Conservation (phyloP, 768 basidiomycete genomes). For the Infundibulicybe gibba region DNA sequence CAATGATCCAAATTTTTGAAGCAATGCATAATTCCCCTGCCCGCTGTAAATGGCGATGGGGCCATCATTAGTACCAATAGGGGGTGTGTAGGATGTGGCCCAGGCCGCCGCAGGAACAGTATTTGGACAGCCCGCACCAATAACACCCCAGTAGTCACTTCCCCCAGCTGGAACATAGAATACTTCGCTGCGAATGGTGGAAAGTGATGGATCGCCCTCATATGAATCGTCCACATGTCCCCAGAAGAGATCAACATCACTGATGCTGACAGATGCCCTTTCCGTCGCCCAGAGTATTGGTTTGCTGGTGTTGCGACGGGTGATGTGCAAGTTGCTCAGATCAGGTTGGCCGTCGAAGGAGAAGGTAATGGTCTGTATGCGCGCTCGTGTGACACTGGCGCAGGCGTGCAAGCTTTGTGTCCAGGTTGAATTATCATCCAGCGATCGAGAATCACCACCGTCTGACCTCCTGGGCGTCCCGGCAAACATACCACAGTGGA, state of each 20-base stretch:
- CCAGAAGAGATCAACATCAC: slow-evolving; percentile 12
- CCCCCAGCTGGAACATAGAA: slow-evolving; percentile 12
- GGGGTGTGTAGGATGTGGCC: not conserved
- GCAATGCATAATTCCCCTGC: slow-evolving; percentile 6
- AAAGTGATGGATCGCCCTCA: slow-evolving; percentile 3
- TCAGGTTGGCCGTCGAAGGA: slow-evolving; percentile 8
- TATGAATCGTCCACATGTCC: slow-evolving; percentile 6
- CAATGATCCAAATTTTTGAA: slow-evolving; percentile 9
- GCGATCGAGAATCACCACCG: slow-evolving; percentile 11
- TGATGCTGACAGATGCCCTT: slow-evolving; percentile 3
- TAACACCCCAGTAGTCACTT: slow-evolving; percentile 6
- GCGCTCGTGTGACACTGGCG: slow-evolving; percentile 12
- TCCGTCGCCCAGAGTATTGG: slow-evolving; percentile 11
- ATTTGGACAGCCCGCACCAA: not conserved
- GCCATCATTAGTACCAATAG: not conserved
- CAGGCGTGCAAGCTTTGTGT: slow-evolving; percentile 12
- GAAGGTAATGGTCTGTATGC: slow-evolving; percentile 10
- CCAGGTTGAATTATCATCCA: slow-evolving; percentile 14
- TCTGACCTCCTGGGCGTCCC: slow-evolving; percentile 15
- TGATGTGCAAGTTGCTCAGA: slow-evolving; percentile 3
- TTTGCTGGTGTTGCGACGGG: slow-evolving; percentile 6
- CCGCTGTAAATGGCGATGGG: slow-evolving; percentile 7
- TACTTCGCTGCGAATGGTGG: slow-evolving; percentile 8
- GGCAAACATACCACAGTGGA: slow-evolving; percentile 13
- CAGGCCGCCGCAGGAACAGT: slow-evolving; percentile 7